Percentiles rank a stretch among this genome's conserved stretches.
phyloP scores from a whole-genome alignment of 2,329 filamentous ascomycete genomes.

The Alternaria viburni region DNA sequence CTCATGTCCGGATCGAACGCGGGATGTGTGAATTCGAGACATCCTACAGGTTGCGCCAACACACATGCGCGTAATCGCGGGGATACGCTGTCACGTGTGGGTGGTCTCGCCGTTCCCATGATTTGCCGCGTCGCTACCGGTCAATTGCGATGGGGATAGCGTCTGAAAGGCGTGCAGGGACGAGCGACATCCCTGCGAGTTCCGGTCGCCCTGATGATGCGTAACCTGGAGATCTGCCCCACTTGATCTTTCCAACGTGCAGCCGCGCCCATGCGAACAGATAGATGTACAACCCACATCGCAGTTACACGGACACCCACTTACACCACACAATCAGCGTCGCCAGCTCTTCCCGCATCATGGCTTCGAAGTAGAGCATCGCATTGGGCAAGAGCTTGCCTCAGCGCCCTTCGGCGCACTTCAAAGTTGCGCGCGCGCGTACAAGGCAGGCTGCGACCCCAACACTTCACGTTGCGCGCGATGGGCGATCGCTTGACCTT shows the following conservation, averaged over 20 bases:
- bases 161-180: neutral
- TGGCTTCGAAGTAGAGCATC: neutral
- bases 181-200: neutral
- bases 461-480: neutral
- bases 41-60: neutral
- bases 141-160: neutral
- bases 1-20: neutral
- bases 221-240: neutral
- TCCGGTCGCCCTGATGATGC: neutral
- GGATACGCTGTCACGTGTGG: neutral
- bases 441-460: neutral
- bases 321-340: neutral
- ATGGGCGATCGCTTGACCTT: no score
- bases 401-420: accelerated
- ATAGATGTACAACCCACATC: accelerated
- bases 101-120: neutral
- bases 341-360: neutral
- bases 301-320: neutral
- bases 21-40: neutral
- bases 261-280: neutral
- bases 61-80: neutral
- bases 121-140: neutral
- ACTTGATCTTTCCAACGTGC: neutral
- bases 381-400: neutral
- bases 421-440: neutral